Evolutionary conservation across 768 basidiomycete genomes (phyloP), one percentile per base, ranked within the genome.

Genomic region (Pluteus cervinus): DNA sequence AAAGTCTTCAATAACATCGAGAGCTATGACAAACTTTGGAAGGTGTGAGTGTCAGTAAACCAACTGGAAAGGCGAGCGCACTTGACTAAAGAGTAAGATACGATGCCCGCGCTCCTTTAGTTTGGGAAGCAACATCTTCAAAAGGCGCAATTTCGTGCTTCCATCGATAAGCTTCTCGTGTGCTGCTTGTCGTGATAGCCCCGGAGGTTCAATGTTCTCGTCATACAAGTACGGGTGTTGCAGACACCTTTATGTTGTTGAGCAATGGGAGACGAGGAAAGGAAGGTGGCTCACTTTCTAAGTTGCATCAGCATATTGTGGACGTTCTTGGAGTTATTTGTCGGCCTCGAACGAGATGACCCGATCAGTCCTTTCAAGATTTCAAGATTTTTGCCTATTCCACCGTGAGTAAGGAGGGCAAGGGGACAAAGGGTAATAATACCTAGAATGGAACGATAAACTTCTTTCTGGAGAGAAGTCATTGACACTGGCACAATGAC

Each of bases 151-250:
- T 58, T 97, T 94, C n/a, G 81, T 76, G 54, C 87, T 91, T 4
- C 77, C 88, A 31, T 82, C 81, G 29, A 91, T 79, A 24, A 96
- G 61, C 47, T 82, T 84, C 28, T 79, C 77, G 46, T 96, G 92
- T 14, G 75, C 71, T 48, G 86, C 85, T 29, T 54, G 55, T 2
- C 58, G 49, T 10, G 71, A 47, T 16, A 91, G 52, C 11, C 71
- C 76, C 24, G 61, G 65, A 35, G 86, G 83, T 48, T 96, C 93
- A 15, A 97, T 82, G 29, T 80, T 79, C 36, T 76, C 70, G 9
- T 76, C 79, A 38, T 87, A 81, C 33, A 94, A 71, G 53, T 94
- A 94, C 1, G 92, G 91, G 57, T 96, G 92, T 61, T 94, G 92
- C 11, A 91, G 61, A 55, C 87, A 90, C 60, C 87, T 90, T 36